Evolutionary conservation across 2,329 filamentous ascomycete species (phyloP), one percentile per base, ranked within the genome.

Genomic region (Fusarium euwallaceae): DNA sequence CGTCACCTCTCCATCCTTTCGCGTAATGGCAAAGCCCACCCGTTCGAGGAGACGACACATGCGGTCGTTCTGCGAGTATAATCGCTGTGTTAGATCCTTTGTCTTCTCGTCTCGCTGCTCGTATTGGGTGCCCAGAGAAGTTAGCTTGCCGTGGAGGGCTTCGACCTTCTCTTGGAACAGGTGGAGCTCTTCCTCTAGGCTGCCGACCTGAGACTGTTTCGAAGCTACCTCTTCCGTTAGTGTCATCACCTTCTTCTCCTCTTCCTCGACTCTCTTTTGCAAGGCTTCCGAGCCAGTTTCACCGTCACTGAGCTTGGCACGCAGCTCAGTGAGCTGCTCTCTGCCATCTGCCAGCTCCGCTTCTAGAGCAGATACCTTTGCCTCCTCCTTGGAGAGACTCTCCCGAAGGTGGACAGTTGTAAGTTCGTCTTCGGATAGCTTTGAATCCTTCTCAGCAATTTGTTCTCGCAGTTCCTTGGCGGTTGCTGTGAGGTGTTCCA

Each of bases 11-110:
- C 91, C 90, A 45, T 93, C 91, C 72, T 95, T 91, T 37, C 94
- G 91, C 3, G 91, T 91, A 17, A 98, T 89, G 0, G 93, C 91
- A 80, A 97, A 98, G 14, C 96, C 96, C 6, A 98, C 88, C 34
- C 95, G 91, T 80, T 98, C 95, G 1, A 99, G 87, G 58, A 99
- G 90, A 61, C 93, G 91, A 69, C 90, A 90, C n/a, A 98, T 87
- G 27, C 94, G 92, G 76, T 97, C 94, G 72, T 97, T 95, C 71
- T 98, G 94, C 2, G 91, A 88, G 81, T 94, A 97, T 5, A 98
- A 87, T 66, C 92, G 91, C 78, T 95, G 93, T 1, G 95, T 97
- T 14, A 98, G 86, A 73, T 98, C 94, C 80, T 94, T 95, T 6
- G 94, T 92, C 72, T 92, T 92, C 62, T 88, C 86, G 45, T 93